Conservation (phyloP, 2,329 filamentous ascomycete species). For the Parastagonospora avenae region DNA sequence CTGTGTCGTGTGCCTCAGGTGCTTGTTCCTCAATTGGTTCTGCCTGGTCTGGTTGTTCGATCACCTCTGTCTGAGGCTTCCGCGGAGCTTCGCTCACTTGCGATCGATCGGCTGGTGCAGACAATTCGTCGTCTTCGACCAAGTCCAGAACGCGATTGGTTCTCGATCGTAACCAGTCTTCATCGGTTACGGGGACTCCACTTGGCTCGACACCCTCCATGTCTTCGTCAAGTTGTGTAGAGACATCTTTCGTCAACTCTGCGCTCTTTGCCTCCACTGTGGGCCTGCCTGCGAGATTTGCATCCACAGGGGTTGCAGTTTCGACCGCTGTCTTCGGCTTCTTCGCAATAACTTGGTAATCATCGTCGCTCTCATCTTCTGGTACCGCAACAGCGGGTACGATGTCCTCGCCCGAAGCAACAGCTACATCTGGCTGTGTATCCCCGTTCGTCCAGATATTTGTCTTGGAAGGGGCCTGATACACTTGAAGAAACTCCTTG, state of each 20-base stretch:
- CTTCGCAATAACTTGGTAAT: conserved; percentile 70
- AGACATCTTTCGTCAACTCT: not conserved
- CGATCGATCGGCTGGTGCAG: not conserved
- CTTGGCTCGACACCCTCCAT: conserved; percentile 20
- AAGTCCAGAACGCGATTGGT: conserved; percentile 87
- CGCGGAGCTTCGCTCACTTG: conserved; percentile 13
- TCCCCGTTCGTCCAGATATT: conserved; percentile 67
- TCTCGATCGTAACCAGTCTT: conserved; percentile 88
- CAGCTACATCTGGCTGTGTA: conserved; percentile 23
- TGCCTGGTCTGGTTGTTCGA: not conserved
- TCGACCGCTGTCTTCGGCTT: conserved; percentile 43
- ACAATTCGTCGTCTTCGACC: conserved; percentile 70
- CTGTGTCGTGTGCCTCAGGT: not conserved
- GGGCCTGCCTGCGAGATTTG: not conserved
- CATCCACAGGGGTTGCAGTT: not conserved
- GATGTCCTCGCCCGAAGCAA: conserved; percentile 18
- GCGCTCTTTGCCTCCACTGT: not conserved
- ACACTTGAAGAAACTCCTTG: conserved; percentile 82
- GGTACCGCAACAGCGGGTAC: conserved; percentile 31
- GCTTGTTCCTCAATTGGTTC: conserved; percentile 11
- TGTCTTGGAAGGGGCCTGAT: conserved; percentile 70
- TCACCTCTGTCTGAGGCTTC: not conserved
- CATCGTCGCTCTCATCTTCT: conserved; percentile 69
- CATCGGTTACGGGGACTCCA: conserved; percentile 66
- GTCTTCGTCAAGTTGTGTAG: conserved; percentile 15